phyloP scores from a whole-genome alignment of 192 early-diverging fungal species.

The Rhizophagus clarus region DNA sequence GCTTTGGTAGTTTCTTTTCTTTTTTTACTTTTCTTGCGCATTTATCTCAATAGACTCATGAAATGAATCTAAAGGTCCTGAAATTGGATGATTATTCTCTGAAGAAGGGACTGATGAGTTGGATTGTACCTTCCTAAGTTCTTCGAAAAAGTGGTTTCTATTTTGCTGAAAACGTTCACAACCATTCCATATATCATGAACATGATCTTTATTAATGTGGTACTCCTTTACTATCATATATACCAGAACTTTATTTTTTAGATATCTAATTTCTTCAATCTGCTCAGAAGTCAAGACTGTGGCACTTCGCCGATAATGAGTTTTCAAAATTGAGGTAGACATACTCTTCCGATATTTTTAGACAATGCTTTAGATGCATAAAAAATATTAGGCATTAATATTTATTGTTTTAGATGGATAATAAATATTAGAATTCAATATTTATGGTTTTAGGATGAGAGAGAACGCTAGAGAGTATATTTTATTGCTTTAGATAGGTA shows the following conservation, averaged over 20 bases:
- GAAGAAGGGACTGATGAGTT: not conserved
- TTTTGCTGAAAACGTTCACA: slow-evolving; percentile 1
- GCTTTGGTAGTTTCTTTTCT: not conserved
- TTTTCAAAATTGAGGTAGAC: slow-evolving; percentile 10
- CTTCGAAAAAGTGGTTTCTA: slow-evolving; percentile 2
- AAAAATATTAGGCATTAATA: not conserved
- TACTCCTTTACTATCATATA: too few relatives aligned
- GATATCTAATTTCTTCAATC: slow-evolving; percentile 32
- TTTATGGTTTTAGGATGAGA: slow-evolving; percentile 2
- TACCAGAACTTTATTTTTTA: too few relatives aligned
- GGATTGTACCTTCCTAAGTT: slow-evolving; percentile 1
- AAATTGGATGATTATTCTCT: not conserved
- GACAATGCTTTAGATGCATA: slow-evolving; percentile 4
- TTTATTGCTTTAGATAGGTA: slow-evolving; percentile 12
- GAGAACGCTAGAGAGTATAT: not conserved
- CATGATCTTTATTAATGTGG: too few relatives aligned
- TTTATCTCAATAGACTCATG: too few relatives aligned
- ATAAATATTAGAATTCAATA: slow-evolving; percentile 8
- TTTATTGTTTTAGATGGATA: slow-evolving; percentile 9
- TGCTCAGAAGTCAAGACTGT: slow-evolving; percentile 10
- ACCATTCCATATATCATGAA: slow-evolving; percentile 23
- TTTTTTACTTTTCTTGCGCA: slow-evolving; percentile 8
- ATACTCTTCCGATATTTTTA: slow-evolving; percentile 14
- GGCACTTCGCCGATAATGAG: slow-evolving; percentile 19
- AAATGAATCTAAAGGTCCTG: not conserved